These are phyloP conservation scores for Boletus calvinii DNA, from an alignment of 1,284 basidiomycete genomes.

Conservation along the genomic window DNA sequence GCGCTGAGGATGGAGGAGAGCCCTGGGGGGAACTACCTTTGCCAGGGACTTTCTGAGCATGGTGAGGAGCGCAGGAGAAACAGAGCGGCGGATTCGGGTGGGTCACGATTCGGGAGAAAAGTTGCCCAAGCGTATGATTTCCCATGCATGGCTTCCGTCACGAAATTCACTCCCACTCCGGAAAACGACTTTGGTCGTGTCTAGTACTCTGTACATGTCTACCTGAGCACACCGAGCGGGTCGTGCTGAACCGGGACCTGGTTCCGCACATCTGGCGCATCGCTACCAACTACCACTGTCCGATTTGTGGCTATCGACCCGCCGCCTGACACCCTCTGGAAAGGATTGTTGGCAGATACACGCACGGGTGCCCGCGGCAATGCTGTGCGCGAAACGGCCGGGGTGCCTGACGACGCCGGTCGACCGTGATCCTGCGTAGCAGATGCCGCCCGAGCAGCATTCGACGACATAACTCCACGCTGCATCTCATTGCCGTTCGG, in stretches of 20 bases:
- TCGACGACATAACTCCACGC: constrained; percentile 24
- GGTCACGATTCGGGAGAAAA: constrained; percentile 16
- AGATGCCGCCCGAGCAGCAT: constrained; percentile 12
- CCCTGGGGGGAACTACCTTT: constrained; percentile 43
- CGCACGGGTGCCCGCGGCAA: constrained; percentile 27
- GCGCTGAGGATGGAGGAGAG: constrained; percentile 48
- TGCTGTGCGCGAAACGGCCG: constrained; percentile 28
- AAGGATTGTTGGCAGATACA: constrained; percentile 31
- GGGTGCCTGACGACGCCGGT: constrained; percentile 46
- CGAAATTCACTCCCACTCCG: neutral
- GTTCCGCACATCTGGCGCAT: constrained; percentile 34
- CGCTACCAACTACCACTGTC: constrained; percentile 31
- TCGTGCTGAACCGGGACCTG: constrained; percentile 43
- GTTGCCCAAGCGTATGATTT: constrained; percentile 23
- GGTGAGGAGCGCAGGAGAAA: constrained; percentile 3
- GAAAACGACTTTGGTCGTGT: neutral
- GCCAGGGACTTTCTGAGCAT: constrained; percentile 39
- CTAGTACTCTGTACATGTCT: constrained; percentile 9
- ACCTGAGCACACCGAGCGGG: constrained; percentile 59
- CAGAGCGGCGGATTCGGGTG: constrained; percentile 10
- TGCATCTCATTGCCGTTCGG: constrained; percentile 25
- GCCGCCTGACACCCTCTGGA: constrained; percentile 23
- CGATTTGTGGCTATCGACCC: constrained; percentile 17
- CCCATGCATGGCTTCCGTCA: constrained; percentile 17
- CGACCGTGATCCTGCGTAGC: constrained; percentile 56